A percentile compares a stretch with the other conserved stretches of the same genome.
These are phyloP conservation scores for Rhodotorula sp. DNA, from an alignment of 1,284 basidiomycete species.

Conservation along the genomic window DNA sequence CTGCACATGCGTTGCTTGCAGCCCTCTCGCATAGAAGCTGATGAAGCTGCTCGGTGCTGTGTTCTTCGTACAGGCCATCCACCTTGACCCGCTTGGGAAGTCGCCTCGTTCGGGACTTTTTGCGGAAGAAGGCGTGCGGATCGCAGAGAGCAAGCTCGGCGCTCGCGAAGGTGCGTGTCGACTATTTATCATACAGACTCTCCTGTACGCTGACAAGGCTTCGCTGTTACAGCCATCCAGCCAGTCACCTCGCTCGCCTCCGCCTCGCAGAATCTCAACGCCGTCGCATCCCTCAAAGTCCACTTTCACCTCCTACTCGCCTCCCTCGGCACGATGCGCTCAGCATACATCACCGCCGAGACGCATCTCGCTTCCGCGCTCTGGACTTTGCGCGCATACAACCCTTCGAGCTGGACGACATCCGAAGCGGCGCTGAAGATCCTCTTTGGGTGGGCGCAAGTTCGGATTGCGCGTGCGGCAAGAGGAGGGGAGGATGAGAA, in stretches of 20 bases:
- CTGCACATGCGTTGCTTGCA: too few relatives aligned
- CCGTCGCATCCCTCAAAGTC: constrained; percentile 5
- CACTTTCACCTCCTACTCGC: constrained; percentile 23
- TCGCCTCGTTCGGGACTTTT: constrained; percentile 21
- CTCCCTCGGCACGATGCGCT: constrained; percentile 25
- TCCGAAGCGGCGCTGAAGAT: not conserved
- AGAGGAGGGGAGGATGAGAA: constrained; percentile 1
- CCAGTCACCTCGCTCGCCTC: constrained; percentile 3
- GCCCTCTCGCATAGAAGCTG: too few relatives aligned
- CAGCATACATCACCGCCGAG: constrained; percentile 5
- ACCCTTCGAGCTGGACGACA: not conserved
- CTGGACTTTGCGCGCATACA: not conserved
- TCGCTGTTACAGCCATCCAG: not conserved
- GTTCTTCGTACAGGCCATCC: constrained; percentile 13
- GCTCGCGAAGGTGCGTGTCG: constrained; percentile 22
- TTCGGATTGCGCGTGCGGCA: not conserved
- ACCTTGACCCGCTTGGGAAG: constrained; percentile 30
- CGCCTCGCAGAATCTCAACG: not conserved
- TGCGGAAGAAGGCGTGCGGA: constrained; percentile 23
- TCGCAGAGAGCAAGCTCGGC: constrained; percentile 8
- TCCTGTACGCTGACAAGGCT: too few relatives aligned
- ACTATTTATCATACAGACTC: too few relatives aligned
- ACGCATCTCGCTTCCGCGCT: constrained; percentile 3
- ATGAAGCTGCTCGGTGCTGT: too few relatives aligned
- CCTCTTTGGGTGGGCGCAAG: constrained; percentile 7